Evolutionary conservation across 2,329 filamentous ascomycete species (phyloP), one percentile per base, ranked within the genome.

Genomic region (Pseudogymnoascus sp.): DNA sequence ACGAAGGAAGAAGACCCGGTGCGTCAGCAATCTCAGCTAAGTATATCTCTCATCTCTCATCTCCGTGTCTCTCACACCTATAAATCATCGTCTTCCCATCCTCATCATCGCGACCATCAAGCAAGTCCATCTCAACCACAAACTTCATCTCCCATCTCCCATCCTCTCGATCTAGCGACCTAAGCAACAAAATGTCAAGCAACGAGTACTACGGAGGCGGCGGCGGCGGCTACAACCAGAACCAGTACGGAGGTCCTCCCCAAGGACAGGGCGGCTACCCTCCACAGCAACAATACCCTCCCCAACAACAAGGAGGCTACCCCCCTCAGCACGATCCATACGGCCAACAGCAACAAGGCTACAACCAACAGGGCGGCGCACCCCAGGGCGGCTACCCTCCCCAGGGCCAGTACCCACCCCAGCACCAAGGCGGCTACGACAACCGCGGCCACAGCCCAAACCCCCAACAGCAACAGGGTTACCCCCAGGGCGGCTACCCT

Each of bases 191-290:
- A 40, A 72, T 72, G 70, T 67, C 69, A 15, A 65, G 60, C 59
- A 61, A 65, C 61, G 68, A 70, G 21, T 72, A 71, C 55, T 72
- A 71, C 65, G 67, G 66, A 33, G 63, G 62, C 21, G 62, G 62
- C 37, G 37, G 45, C 18, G 61, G 61, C 37, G 25, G 36, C 59
- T 60, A 65, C 36, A 67, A 63, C 27, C 55, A 48, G 6, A 45
- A 60, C 52, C 64, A 65, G 10, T 69, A 69, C 36, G 66, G 67
- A 13, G 45, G 21, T n/a, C 62, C 60, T 10, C 58, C 66, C 25
- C 62, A 63, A 27, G 64, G 65, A 42, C 64, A 65, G 60, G 61
- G 60, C 55, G 62, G 62, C 45, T 62, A 52, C n/a, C 63, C 65
- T 60, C 66, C 65, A 13, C 61, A 62, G 6, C 59, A 65, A 33